phyloP scores from a whole-genome alignment of 306 rosid species.

The Malus orientalis region DNA sequence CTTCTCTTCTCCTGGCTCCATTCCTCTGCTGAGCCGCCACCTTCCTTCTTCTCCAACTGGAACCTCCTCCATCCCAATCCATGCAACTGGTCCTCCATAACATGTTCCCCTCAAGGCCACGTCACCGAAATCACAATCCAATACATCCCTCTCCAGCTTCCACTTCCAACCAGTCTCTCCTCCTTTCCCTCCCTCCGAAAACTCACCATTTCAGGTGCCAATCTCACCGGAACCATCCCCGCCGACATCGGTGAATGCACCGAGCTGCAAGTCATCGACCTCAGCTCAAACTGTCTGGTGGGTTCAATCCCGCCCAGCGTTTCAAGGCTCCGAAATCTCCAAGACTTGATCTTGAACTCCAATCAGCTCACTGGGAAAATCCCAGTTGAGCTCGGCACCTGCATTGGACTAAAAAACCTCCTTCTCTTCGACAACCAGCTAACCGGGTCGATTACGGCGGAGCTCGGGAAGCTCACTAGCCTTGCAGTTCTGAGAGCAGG shows the following conservation, averaged over 20 bases:
- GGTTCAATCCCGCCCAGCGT: constrained; percentile 61
- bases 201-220: constrained; percentile 68
- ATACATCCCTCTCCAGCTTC: constrained; percentile 60
- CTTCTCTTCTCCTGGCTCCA: constrained; percentile 80
- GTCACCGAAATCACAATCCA: constrained; percentile 61
- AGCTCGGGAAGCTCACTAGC: constrained; percentile 41
- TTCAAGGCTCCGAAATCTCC: constrained; percentile 45
- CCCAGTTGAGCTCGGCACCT: constrained; percentile 51
- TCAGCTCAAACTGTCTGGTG: constrained; percentile 60
- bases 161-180: constrained; percentile 60
- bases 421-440: constrained; percentile 59
- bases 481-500: constrained; percentile 74
- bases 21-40: constrained; percentile 26
- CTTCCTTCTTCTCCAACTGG: constrained; percentile 57
- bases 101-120: constrained; percentile 55
- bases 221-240: constrained; percentile 68
- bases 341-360: constrained; percentile 55
- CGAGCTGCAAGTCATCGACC: constrained; percentile 41
- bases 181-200: constrained; percentile 42
- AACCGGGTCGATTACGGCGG: constrained; percentile 41
- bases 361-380: constrained; percentile 70
- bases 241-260: constrained; percentile 45
- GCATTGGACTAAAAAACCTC: constrained; percentile 38
- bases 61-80: constrained; percentile 54
- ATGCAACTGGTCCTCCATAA: constrained; percentile 83